phyloP scores from a whole-genome alignment of 2,329 filamentous ascomycete species.

The Hypomyces rosellus region DNA sequence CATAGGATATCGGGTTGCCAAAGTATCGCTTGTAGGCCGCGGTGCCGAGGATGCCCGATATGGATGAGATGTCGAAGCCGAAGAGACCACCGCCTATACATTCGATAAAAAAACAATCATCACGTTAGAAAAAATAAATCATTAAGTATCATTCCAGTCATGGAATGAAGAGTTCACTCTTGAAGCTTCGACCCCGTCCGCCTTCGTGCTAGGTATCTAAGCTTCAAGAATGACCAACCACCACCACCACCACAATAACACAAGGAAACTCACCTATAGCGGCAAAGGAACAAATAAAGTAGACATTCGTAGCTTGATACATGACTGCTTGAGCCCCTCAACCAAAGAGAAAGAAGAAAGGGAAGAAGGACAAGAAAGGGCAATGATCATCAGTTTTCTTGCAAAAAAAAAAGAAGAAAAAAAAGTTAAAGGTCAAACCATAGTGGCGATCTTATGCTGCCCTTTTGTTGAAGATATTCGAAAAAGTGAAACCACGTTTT shows the following conservation, averaged over 20 bases:
- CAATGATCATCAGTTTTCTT: no score
- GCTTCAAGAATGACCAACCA: no score
- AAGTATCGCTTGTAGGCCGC: slow-evolving; percentile 68
- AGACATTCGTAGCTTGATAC: slow-evolving; percentile 46
- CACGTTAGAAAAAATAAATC: no score
- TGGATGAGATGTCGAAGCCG: slow-evolving; percentile 73
- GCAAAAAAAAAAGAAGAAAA: neutral
- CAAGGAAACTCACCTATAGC: slow-evolving; percentile 44
- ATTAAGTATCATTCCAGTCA: no score
- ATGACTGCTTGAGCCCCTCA: slow-evolving; percentile 17
- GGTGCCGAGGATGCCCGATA: slow-evolving; percentile 63
- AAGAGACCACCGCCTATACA: slow-evolving; percentile 60
- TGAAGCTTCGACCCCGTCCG: no score
- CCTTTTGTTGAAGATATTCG: no score
- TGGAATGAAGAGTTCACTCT: neutral
- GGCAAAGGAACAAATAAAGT: slow-evolving; percentile 56
- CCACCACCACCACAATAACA: no score
- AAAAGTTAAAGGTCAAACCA: neutral
- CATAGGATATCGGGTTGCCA: slow-evolving; percentile 49
- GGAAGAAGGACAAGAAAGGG: no score
- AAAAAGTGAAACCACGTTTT: no score
- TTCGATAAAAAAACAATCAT: neutral
- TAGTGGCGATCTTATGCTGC: no score
- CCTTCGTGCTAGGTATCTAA: no score
- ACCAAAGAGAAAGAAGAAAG: neutral